Base-by-base conservation (phyloP, 257 asterid species). In the Petunia secreta region DNA sequence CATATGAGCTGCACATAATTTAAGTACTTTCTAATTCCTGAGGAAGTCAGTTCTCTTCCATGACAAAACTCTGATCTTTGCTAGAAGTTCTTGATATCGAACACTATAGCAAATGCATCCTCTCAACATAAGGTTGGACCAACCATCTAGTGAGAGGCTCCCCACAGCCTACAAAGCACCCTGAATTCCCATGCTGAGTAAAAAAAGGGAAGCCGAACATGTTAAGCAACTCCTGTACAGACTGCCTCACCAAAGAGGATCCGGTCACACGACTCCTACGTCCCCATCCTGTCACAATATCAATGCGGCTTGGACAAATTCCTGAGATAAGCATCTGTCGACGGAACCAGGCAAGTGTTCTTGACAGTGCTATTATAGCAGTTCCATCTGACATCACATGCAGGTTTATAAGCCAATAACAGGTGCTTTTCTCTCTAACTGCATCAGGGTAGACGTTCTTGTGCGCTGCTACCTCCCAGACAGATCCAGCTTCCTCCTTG, bases 321-420 rank as follows among this genome's bases (percentile, higher is more conserved):
- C 99, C 98, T 0, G 97, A 89, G 50, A 67, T 82, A 3, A 93
- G 92, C 91, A 93, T 87, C 84, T 92, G 94, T 41, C 85, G 84
- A n/a, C 94, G 93, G 60, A 95, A 92, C 93, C 95, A 87, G 15
- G 99, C 98, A 25, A 95, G 93, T 1, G 97, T 92, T 82, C 98
- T 91, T 4, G 99, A 93, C 1, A 95, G 82, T 11, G 99, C 99
- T 2, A 95, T 95, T 52, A 95, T 94, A 2, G 99, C 99, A 0
- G 99, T 95, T 37, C 98, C 99, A 82, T 92, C 97, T 0, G 98
- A 93, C 99, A 95, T 95, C 1, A 95, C 97, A 1, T 95, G 99
- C 34, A 95, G 89, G 86, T 95, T 95, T 82, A 95, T 94, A 46
- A 95, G 96, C 99, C 99, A 95, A 62, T 95, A 91, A 37, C 87